Conservation (phyloP, 768 basidiomycete species). For the Tulasnella sp. region DNA sequence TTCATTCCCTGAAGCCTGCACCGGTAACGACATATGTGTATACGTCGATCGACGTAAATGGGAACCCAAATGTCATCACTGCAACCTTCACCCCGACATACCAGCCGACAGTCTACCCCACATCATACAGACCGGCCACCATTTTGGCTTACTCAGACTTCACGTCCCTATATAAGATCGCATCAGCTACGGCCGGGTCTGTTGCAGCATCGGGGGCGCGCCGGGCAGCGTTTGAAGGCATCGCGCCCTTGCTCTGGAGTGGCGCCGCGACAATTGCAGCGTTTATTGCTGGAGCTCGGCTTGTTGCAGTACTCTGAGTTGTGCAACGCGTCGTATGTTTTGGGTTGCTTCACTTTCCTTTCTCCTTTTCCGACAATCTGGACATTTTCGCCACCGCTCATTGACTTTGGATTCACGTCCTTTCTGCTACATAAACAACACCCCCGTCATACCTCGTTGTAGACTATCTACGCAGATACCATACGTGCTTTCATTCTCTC, state of each 20-base stretch:
- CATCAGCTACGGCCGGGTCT: not conserved
- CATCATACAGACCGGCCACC: not conserved
- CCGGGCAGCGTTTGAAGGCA: not conserved
- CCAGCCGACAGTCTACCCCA: constrained; percentile 1
- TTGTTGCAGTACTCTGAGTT: constrained; percentile 1
- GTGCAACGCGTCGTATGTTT: not conserved
- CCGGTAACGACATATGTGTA: constrained; percentile 8
- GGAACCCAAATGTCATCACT: not conserved
- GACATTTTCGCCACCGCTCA: not conserved
- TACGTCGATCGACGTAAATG: constrained; percentile 1
- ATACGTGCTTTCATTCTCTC: not conserved
- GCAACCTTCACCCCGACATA: constrained; percentile 12
- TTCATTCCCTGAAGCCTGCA: not conserved
- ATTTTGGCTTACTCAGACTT: constrained; percentile 6
- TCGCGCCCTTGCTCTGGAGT: not conserved
- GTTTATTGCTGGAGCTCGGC: constrained; percentile 1
- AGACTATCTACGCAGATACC: not conserved
- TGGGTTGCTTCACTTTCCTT: not conserved
- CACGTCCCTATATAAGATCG: not conserved
- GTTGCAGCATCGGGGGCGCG: not conserved
- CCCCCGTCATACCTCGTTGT: not conserved
- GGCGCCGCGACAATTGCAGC: not conserved
- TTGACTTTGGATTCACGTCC: not conserved
- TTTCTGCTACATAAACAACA: not conserved
- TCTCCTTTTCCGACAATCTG: not conserved